Evolutionary conservation across 106 monocot genomes (phyloP).

Genomic region (Allium fistulosum): DNA sequence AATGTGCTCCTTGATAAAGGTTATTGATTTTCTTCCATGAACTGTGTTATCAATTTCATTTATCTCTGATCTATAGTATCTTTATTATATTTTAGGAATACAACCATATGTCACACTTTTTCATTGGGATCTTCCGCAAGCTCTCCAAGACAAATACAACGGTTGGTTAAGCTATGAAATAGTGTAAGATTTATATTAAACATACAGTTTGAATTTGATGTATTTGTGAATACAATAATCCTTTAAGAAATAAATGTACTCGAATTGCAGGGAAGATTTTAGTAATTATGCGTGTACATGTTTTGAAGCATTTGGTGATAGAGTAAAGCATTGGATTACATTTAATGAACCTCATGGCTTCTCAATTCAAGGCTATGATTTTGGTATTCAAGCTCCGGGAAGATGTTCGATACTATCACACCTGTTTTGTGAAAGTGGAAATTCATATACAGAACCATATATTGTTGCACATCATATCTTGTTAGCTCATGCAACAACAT

Average conservation of each 20-base stretch:
- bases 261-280: slow-evolving; percentile 47
- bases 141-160: slow-evolving; percentile 55
- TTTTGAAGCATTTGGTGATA: slow-evolving; percentile 69
- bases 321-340: slow-evolving; percentile 86
- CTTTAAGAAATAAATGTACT: too few relatives aligned
- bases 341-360: slow-evolving; percentile 69
- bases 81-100: slow-evolving; percentile 30
- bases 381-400: slow-evolving; percentile 68
- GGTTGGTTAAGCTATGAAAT: slow-evolving; percentile 59
- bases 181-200: slow-evolving; percentile 25
- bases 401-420: slow-evolving; percentile 62
- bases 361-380: slow-evolving; percentile 58
- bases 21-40: not conserved
- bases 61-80: not conserved
- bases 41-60: not conserved
- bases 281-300: slow-evolving; percentile 51
- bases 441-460: slow-evolving; percentile 75
- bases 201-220: too few relatives aligned
- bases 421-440: slow-evolving; percentile 48
- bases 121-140: slow-evolving; percentile 76
- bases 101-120: slow-evolving; percentile 62
- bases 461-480: slow-evolving; percentile 72
- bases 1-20: slow-evolving; percentile 53
- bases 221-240: too few relatives aligned
- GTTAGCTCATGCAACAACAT: slow-evolving; percentile 61